Percentiles rank a stretch among this genome's conserved stretches.
Evolutionary conservation across 2,329 filamentous ascomycete genomes (phyloP).

Genomic region (Chaetomiaceae sp.): DNA sequence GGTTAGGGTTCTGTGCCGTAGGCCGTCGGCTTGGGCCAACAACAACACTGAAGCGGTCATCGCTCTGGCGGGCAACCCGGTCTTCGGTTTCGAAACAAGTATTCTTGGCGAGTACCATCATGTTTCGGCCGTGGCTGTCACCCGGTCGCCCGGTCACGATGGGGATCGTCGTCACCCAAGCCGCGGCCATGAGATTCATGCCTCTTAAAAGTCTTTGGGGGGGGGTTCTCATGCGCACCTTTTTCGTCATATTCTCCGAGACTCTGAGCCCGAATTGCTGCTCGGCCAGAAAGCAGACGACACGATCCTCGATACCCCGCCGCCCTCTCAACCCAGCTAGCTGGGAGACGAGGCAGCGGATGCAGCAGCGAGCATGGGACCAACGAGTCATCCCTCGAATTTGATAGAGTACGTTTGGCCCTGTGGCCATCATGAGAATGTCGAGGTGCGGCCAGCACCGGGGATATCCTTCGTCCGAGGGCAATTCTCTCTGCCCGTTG

Average conservation of each 20-base stretch:
- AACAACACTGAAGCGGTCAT: not conserved
- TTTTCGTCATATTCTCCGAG: not conserved
- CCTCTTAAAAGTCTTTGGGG: slow-evolving; percentile 4
- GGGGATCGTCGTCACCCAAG: not conserved
- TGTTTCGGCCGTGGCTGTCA: slow-evolving; percentile 5
- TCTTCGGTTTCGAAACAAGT: slow-evolving; percentile 4
- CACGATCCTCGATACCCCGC: not conserved
- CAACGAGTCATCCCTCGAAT: slow-evolving; percentile 12
- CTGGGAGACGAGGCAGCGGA: not conserved
- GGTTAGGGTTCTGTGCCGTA: slow-evolving; percentile 9
- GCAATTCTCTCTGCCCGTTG: slow-evolving; percentile 15
- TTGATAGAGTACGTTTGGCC: slow-evolving; percentile 24
- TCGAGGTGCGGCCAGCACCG: slow-evolving; percentile 14
- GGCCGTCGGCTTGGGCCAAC: slow-evolving; percentile 5
- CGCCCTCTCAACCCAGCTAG: not conserved
- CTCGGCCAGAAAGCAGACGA: not conserved
- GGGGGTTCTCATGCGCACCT: not conserved
- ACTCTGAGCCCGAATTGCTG: slow-evolving; percentile 1
- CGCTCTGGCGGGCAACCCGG: not conserved
- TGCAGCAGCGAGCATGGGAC: slow-evolving; percentile 9
- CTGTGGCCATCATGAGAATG: slow-evolving; percentile 19
- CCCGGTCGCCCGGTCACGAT: slow-evolving; percentile 4
- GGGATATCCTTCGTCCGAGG: slow-evolving; percentile 16
- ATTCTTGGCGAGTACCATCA: not conserved
- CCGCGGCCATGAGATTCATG: not conserved